These are phyloP conservation scores for Strigomonas culicis DNA, from an alignment of 208 protist species.

Conservation along the genomic window DNA sequence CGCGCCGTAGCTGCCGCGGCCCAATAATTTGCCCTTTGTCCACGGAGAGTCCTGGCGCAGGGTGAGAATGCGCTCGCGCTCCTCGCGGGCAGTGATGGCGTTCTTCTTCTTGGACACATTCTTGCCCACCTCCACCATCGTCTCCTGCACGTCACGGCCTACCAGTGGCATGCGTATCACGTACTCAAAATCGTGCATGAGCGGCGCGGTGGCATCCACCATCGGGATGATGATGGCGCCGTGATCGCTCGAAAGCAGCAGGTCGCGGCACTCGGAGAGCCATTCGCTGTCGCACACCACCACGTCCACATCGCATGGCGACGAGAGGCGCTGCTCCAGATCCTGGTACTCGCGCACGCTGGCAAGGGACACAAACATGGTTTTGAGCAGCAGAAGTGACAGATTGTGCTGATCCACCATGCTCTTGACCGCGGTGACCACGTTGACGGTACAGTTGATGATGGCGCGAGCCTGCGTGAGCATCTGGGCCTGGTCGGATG, in stretches of 20 bases:
- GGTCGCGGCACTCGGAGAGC: conserved; percentile 63
- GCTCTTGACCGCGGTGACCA: conserved; percentile 79
- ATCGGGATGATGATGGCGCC: conserved; percentile 76
- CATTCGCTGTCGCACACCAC: conserved; percentile 85
- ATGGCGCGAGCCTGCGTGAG: conserved; percentile 73
- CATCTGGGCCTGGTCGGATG: conserved; percentile 9
- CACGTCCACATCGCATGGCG: conserved; percentile 80
- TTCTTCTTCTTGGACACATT: conserved; percentile 80
- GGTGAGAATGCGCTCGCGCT: conserved; percentile 86
- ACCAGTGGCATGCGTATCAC: conserved; percentile 71
- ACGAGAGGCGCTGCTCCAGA: conserved; percentile 66
- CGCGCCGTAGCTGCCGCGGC: conserved; percentile 83
- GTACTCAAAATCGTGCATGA: conserved; percentile 56
- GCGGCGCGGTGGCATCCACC: conserved; percentile 32
- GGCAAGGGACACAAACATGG: conserved; percentile 87
- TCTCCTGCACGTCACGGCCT: conserved; percentile 58
- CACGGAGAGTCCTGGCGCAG: conserved; percentile 88
- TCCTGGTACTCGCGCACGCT: conserved; percentile 69
- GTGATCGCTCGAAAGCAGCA: conserved; percentile 55
- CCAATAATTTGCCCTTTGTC: conserved; percentile 85
- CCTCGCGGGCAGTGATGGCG: conserved; percentile 67
- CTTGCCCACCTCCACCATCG: conserved; percentile 79
- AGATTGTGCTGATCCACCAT: conserved; percentile 89
- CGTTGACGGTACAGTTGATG: conserved; percentile 88
- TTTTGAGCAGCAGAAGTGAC: conserved; percentile 84